Conservation (phyloP, 2,329 filamentous ascomycete species). For the Sporothrix brunneoviolacea region DNA sequence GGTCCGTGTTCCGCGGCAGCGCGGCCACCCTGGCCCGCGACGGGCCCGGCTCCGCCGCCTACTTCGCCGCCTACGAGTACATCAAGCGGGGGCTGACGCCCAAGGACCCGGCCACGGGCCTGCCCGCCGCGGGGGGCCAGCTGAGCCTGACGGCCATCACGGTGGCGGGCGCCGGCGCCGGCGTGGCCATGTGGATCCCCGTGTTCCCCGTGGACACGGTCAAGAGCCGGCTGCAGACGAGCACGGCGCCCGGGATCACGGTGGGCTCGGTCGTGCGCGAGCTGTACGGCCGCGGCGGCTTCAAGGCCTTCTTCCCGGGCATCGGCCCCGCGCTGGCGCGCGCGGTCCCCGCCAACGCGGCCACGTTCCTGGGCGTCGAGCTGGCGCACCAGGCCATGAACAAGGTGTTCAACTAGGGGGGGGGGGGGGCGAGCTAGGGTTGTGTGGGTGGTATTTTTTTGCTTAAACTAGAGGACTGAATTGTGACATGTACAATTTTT, state of each 20-base stretch:
- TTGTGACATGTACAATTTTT: too few species aligned
- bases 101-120: slow-evolving; percentile 65
- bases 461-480: too few species aligned
- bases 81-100: slow-evolving; percentile 86
- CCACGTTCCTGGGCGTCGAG: slow-evolving; percentile 85
- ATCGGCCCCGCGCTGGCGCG: slow-evolving; percentile 87
- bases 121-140: slow-evolving; percentile 56
- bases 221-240: slow-evolving; percentile 89
- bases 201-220: slow-evolving; percentile 97
- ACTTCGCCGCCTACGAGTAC: slow-evolving; percentile 96
- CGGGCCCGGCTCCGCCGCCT: slow-evolving; percentile 85
- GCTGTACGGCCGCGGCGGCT: slow-evolving; percentile 75
- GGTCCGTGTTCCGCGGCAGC: slow-evolving; percentile 86
- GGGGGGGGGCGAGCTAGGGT: too few species aligned
- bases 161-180: slow-evolving; percentile 79
- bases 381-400: slow-evolving; percentile 77
- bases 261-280: slow-evolving; percentile 73
- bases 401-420: slow-evolving; percentile 60
- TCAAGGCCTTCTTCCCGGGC: slow-evolving; percentile 94
- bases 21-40: slow-evolving; percentile 89
- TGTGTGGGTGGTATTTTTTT: too few species aligned
- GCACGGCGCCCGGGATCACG: slow-evolving; percentile 68
- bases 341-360: slow-evolving; percentile 92
- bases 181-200: slow-evolving; percentile 98
- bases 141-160: slow-evolving; percentile 78